Evolutionary conservation across 2,329 filamentous ascomycete genomes (phyloP).

Genomic region (Venturia carpophila): DNA sequence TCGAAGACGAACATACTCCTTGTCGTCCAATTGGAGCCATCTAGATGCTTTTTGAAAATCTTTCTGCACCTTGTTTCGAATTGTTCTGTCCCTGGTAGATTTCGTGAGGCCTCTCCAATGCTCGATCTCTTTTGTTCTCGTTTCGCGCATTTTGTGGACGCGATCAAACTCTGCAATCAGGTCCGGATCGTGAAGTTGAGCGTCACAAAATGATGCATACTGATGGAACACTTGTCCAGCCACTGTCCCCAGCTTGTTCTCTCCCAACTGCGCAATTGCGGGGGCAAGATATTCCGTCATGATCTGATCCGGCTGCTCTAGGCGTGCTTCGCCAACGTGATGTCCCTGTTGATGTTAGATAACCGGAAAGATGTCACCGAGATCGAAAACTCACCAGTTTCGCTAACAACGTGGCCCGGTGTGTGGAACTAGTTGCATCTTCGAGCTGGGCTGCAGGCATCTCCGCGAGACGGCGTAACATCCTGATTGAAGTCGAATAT

Average conservation of each 20-base stretch:
- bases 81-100: slow-evolving; percentile 26
- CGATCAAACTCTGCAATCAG: slow-evolving; percentile 76
- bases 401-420: slow-evolving; percentile 62
- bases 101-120: slow-evolving; percentile 48
- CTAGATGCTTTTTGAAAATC: slow-evolving; percentile 66
- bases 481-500: slow-evolving; percentile 76
- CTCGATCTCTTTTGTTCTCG: slow-evolving; percentile 71
- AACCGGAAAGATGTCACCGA: background rate
- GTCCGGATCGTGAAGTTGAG: slow-evolving; percentile 82
- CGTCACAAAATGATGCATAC: slow-evolving; percentile 91
- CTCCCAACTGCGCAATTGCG: slow-evolving; percentile 72
- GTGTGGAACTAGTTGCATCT: slow-evolving; percentile 19
- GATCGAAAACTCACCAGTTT: slow-evolving; percentile 52
- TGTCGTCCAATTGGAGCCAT: slow-evolving; percentile 85
- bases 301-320: slow-evolving; percentile 87
- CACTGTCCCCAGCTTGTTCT: slow-evolving; percentile 58
- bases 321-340: slow-evolving; percentile 77
- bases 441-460: slow-evolving; percentile 18
- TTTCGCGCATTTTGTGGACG: slow-evolving; percentile 68
- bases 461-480: slow-evolving; percentile 63
- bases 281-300: slow-evolving; percentile 78
- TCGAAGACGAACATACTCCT: slow-evolving; percentile 72
- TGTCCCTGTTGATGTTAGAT: slow-evolving; percentile 49
- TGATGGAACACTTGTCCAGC: slow-evolving; percentile 88
- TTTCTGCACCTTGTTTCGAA: slow-evolving; percentile 35